A percentile compares a stretch with the other conserved stretches of the same genome.
phyloP scores from a whole-genome alignment of 2,329 filamentous ascomycete genomes.

The Ophiostoma quercus region DNA sequence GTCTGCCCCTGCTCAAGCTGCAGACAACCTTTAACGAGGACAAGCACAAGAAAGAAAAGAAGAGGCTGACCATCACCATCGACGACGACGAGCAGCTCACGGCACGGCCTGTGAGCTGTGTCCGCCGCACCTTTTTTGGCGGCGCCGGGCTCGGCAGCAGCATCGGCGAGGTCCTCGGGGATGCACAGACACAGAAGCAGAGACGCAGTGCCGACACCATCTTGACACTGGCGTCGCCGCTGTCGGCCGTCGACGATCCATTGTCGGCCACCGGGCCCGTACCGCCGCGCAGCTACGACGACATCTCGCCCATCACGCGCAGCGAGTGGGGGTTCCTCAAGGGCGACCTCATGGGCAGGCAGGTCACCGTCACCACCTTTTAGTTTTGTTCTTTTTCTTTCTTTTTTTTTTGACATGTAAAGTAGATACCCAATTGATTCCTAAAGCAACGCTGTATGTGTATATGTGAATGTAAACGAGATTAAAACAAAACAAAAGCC shows the following conservation, averaged over 20 bases:
- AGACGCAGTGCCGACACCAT: not conserved
- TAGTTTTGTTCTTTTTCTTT: slow-evolving; percentile 25
- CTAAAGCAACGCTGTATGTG: not conserved
- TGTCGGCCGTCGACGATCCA: not conserved
- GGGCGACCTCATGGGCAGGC: slow-evolving; percentile 42
- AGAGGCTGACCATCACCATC: not conserved
- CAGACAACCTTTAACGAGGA: slow-evolving; percentile 34
- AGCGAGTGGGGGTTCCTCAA: slow-evolving; percentile 61
- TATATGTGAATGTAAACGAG: not conserved
- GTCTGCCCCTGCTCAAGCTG: slow-evolving; percentile 37
- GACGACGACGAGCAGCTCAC: slow-evolving; percentile 36
- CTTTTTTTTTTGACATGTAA: not conserved
- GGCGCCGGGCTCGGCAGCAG: slow-evolving; percentile 24
- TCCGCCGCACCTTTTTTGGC: slow-evolving; percentile 29
- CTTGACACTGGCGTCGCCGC: slow-evolving; percentile 7
- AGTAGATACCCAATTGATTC: slow-evolving; percentile 10
- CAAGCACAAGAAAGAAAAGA: slow-evolving; percentile 9
- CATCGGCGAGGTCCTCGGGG: slow-evolving; percentile 42
- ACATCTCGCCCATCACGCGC: slow-evolving; percentile 57
- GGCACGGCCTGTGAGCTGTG: slow-evolving; percentile 35
- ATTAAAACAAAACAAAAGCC: not conserved
- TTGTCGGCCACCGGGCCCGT: slow-evolving; percentile 34
- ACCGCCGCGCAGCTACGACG: slow-evolving; percentile 57
- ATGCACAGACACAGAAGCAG: slow-evolving; percentile 20
- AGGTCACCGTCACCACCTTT: slow-evolving; percentile 50